These are phyloP conservation scores for Millerozyma acaciae DNA, from an alignment of 805 yeast species.

Conservation along the genomic window DNA sequence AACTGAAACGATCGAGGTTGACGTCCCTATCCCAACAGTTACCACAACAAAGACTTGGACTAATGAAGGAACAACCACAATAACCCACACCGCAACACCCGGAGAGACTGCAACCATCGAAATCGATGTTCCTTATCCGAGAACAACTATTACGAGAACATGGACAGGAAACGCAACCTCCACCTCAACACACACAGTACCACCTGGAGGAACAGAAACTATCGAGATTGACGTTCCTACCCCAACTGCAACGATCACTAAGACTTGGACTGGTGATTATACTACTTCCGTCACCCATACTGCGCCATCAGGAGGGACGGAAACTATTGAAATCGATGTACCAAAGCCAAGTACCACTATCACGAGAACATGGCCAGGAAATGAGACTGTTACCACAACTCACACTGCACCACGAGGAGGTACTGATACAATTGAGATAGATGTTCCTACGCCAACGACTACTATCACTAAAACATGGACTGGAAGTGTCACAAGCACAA, in stretches of 20 bases:
- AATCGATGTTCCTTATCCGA: not conserved
- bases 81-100: not conserved
- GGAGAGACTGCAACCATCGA: conserved; percentile 1
- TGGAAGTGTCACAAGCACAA: conserved; percentile 1
- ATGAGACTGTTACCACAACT: not conserved
- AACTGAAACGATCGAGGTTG: conserved; percentile 1
- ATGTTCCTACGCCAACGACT: conserved; percentile 1
- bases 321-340: conserved; percentile 2
- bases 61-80: not conserved
- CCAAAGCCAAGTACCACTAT: conserved; percentile 1
- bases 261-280: conserved; percentile 2
- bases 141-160: conserved; percentile 1
- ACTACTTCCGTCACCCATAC: conserved; percentile 1
- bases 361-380: conserved; percentile 4
- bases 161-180: conserved; percentile 2
- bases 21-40: conserved; percentile 3
- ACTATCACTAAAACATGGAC: conserved; percentile 4
- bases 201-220: conserved; percentile 1
- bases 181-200: not conserved
- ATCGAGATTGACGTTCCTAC: conserved; percentile 1
- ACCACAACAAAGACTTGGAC: conserved; percentile 4
- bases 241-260: conserved; percentile 1
- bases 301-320: not conserved
- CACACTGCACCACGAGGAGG: not conserved
- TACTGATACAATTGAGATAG: conserved; percentile 1